Percentiles rank a stretch among this genome's conserved stretches.
phyloP scores from a whole-genome alignment of 2,329 filamentous ascomycete genomes.

The Ceratocystis cacaofunesta region DNA sequence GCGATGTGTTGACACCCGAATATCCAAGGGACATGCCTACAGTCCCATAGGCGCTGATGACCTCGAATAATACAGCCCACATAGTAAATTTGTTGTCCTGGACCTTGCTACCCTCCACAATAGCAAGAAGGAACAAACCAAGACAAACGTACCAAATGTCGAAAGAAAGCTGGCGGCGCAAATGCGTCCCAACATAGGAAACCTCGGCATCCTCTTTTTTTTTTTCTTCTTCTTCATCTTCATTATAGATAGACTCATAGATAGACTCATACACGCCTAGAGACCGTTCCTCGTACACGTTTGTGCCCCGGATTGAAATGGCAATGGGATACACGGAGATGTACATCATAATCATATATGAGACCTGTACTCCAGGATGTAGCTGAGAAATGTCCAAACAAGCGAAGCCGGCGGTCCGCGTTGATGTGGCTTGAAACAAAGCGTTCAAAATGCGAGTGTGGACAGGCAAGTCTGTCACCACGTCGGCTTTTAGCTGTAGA shows the following conservation, averaged over 20 bases:
- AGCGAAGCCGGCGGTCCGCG: slow-evolving; percentile 78
- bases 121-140: slow-evolving; percentile 81
- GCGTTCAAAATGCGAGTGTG: slow-evolving; percentile 71
- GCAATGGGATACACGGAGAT: slow-evolving; percentile 95
- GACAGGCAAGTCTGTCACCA: slow-evolving; percentile 52
- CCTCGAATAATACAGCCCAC: slow-evolving; percentile 64
- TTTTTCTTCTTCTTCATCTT: slow-evolving; percentile 28
- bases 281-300: slow-evolving; percentile 88
- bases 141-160: slow-evolving; percentile 95
- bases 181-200: slow-evolving; percentile 79
- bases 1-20: slow-evolving; percentile 56
- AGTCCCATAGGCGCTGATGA: slow-evolving; percentile 84
- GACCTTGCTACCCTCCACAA: slow-evolving; percentile 65
- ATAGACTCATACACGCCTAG: slow-evolving; percentile 54
- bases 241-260: slow-evolving; percentile 30
- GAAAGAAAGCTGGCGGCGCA: slow-evolving; percentile 86
- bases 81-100: slow-evolving; percentile 48
- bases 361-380: slow-evolving; percentile 83
- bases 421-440: slow-evolving; percentile 79
- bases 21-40: slow-evolving; percentile 86
- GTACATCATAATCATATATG: slow-evolving; percentile 99
- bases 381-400: slow-evolving; percentile 63
- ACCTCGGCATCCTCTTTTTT: slow-evolving; percentile 39
- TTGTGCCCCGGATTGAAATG: slow-evolving; percentile 84
- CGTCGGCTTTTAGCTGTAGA: slow-evolving; percentile 51